phyloP scores from a whole-genome alignment of 2,329 filamentous ascomycete genomes.

The Pseudogymnoascus sp. region DNA sequence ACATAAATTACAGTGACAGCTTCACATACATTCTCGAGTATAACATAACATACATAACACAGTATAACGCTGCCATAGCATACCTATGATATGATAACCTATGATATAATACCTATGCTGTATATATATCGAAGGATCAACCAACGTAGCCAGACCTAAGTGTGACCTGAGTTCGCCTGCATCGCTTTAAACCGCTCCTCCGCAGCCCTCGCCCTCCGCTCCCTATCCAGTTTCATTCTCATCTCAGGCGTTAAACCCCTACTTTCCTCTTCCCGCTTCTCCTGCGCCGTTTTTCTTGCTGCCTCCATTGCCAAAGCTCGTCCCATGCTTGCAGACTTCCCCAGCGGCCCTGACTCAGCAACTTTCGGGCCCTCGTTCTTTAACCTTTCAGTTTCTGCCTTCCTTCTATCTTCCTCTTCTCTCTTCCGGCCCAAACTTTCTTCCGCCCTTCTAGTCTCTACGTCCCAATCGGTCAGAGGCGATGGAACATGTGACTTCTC shows the following conservation, averaged over 20 bases:
- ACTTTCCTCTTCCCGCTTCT: conserved; percentile 75
- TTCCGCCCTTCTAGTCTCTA: conserved; percentile 59
- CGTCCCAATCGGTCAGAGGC: conserved; percentile 64
- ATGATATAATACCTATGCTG: too few species aligned
- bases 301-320: conserved; percentile 49
- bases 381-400: conserved; percentile 68
- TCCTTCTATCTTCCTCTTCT: conserved; percentile 64
- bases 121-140: neutral
- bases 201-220: conserved; percentile 82
- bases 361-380: conserved; percentile 58
- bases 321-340: conserved; percentile 39
- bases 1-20: neutral
- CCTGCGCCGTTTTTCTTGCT: conserved; percentile 67
- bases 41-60: too few species aligned
- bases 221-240: conserved; percentile 74
- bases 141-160: neutral
- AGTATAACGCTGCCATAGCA: neutral
- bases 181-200: conserved; percentile 76
- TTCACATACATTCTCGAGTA: neutral
- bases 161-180: conserved; percentile 35
- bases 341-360: conserved; percentile 34
- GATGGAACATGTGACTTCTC: conserved; percentile 65
- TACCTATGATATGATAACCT: neutral
- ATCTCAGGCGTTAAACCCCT: conserved; percentile 85
- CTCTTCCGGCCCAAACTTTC: conserved; percentile 65